Evolutionary conservation across 441 rosid species (phyloP), one percentile per base, ranked within the genome.

Genomic region (Syzygium malaccense): DNA sequence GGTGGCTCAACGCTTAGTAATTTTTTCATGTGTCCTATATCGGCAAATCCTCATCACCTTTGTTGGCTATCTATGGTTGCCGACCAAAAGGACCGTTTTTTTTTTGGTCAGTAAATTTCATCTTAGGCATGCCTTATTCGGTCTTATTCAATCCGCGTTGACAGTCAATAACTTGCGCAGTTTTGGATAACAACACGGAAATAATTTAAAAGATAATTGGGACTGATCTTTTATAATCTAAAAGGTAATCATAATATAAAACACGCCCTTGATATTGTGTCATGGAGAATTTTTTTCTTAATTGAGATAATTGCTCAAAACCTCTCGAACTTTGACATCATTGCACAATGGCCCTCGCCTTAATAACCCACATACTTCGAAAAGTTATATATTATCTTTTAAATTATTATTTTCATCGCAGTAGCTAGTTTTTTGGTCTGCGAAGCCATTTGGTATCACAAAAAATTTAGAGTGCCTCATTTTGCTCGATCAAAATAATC

Each of bases 1-100:
- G 4, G 68, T n/a, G 33, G 68, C 0, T 62, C 2, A 1, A 1
- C 1, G 0, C 68, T 6, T 0, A 14, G 10, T 62, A 62, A n/a
- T n/a, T n/a, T 62, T 62, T n/a, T 32, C 33, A 3, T 5, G 0
- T n/a, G 30, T n/a, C n/a, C n/a, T n/a, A n/a, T n/a, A n/a, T n/a
- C n/a, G n/a, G n/a, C n/a, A n/a, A n/a, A n/a, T n/a, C n/a, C 19
- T 62, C 33, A 62, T n/a, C 68, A n/a, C 33, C 33, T 62, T 14
- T n/a, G 68, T 62, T 19, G 17, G 7, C 33, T 2, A 14, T 14
- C 17, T 14, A 7, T n/a, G 4, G 33, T 62, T n/a, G 68, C 19
- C 9, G 0, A 62, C 68, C 0, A n/a, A 62, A 28, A n/a, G 2
- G 17, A 62, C 33, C n/a, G n/a, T n/a, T n/a, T n/a, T n/a, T n/a